phyloP scores from a whole-genome alignment of 2,329 filamentous ascomycete genomes.

The Colletotrichum lentis region DNA sequence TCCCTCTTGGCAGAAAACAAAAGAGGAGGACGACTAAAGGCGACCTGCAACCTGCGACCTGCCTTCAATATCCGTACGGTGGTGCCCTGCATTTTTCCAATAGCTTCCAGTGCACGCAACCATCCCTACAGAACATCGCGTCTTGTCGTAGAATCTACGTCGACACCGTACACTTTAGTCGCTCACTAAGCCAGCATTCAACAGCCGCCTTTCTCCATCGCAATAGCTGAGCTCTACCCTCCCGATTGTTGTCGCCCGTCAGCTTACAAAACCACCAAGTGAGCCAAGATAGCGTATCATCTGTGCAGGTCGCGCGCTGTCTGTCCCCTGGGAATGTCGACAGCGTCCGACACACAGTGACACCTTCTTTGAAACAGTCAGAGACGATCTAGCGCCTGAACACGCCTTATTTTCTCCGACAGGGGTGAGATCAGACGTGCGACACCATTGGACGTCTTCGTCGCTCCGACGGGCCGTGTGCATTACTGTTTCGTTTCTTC shows the following conservation, averaged over 20 bases:
- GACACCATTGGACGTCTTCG: slow-evolving; percentile 17
- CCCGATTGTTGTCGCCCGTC: background rate
- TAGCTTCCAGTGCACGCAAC: slow-evolving; percentile 3
- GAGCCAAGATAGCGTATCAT: slow-evolving; percentile 30
- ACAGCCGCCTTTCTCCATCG: background rate
- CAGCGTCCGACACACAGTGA: slow-evolving; percentile 34
- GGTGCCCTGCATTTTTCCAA: slow-evolving; percentile 19
- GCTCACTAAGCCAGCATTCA: background rate
- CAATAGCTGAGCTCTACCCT: no score
- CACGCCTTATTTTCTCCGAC: slow-evolving; percentile 29
- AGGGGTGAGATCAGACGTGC: slow-evolving; percentile 28
- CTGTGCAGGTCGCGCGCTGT: slow-evolving; percentile 32
- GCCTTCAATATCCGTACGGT: slow-evolving; percentile 8
- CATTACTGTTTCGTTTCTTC: slow-evolving; percentile 36
- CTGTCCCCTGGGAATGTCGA: slow-evolving; percentile 29
- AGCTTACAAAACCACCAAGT: slow-evolving; percentile 8
- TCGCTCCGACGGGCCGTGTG: slow-evolving; percentile 27
- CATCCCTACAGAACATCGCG: slow-evolving; percentile 1
- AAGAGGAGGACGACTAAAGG: background rate
- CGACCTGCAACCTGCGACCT: slow-evolving; percentile 2
- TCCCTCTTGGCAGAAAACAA: background rate
- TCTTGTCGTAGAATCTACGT: background rate
- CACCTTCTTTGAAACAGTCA: slow-evolving; percentile 35
- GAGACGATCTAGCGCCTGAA: slow-evolving; percentile 33
- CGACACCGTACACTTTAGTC: background rate